Evolutionary conservation across 2,329 filamentous ascomycete species (phyloP), one percentile per base, ranked within the genome.

Genomic region (Monosporascus sp.): DNA sequence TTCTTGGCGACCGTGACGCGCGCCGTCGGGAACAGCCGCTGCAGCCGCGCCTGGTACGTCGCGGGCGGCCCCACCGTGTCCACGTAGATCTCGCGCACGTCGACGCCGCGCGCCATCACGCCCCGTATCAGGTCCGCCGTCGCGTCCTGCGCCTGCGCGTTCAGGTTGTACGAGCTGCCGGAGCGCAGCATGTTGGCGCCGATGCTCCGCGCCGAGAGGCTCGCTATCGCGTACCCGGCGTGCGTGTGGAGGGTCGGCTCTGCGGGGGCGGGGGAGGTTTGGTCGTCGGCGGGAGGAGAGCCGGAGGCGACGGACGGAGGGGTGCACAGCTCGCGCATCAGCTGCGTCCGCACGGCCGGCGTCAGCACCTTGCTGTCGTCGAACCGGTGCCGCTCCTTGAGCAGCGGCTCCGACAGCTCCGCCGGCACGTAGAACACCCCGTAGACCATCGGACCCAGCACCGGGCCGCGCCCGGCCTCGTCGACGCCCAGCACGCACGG

Each of bases 291-390:
- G 41, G 41, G 3, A 62, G 65, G 94, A 4, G 68, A 65, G 11
- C 55, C 53, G 65, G 75, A 63, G 1, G 83, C 76, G 60, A 78
- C 74, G 6, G 73, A 68, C 24, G 68, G 75, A 0, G 80, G 68
- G 0, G 83, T 87, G 76, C 90, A 96, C 46, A 97, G 81, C 3
- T 79, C 78, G 41, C 73, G 69, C 79, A 86, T 81, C 14, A 97
- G 81, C 8, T 78, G 71, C 15, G 88, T 86, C 58, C 93, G 90
- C 38, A 93, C 83, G n/a, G 78, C 74, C 0, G 92, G 83, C 0
- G 88, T 95, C 39, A 97, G 83, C 5, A 91, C 89, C 74, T 97
- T 97, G 68, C 89, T 95, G 77, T 97, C 93, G 76, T 97, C 88
- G 73, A 97, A 97, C 75, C 86, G 88, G 74, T 96, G 87, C 4